Percentiles rank a stretch among this genome's conserved stretches.
phyloP scores from a whole-genome alignment of 1,139 yeast species.

The Lodderomyces parapsilosis region DNA sequence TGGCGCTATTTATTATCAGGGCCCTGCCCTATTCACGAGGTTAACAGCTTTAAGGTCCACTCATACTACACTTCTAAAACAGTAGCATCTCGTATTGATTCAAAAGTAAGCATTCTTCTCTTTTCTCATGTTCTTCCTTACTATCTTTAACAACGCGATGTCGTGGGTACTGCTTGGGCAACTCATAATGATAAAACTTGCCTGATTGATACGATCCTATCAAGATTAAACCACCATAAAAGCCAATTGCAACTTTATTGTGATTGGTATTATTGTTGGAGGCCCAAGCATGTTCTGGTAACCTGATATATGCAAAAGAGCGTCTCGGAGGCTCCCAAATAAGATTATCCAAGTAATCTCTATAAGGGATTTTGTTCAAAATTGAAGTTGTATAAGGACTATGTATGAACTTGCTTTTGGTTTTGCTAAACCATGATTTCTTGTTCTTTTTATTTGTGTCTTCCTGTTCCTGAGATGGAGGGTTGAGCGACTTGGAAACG shows the following conservation, averaged over 20 bases:
- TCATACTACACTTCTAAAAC: background rate
- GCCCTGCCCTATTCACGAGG: no score
- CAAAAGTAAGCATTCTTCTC: slow-evolving; percentile 32
- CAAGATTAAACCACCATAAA: slow-evolving; percentile 31
- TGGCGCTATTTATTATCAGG: background rate
- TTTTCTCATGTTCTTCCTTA: slow-evolving; percentile 21
- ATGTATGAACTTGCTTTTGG: slow-evolving; percentile 27
- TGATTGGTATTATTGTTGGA: background rate
- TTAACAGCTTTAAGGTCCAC: background rate
- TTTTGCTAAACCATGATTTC: slow-evolving; percentile 17
- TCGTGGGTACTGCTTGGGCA: slow-evolving; percentile 21
- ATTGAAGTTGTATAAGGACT: slow-evolving; percentile 39
- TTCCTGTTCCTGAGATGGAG: slow-evolving; percentile 8
- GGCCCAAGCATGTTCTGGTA: slow-evolving; percentile 31
- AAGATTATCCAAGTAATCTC: slow-evolving; percentile 41
- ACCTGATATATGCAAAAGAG: slow-evolving; percentile 42
- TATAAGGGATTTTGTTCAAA: slow-evolving; percentile 42
- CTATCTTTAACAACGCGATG: background rate
- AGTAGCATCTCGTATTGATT: slow-evolving; percentile 22
- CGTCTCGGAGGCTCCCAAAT: slow-evolving; percentile 47
- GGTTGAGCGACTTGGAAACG: slow-evolving; percentile 22
- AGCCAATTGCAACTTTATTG: slow-evolving; percentile 39
- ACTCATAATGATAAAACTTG: slow-evolving; percentile 38
- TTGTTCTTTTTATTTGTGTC: slow-evolving; percentile 9
- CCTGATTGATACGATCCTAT: slow-evolving; percentile 44